Percentiles rank a stretch among this genome's conserved stretches.
phyloP scores from a whole-genome alignment of 2,329 filamentous ascomycete species.

The Elsinoe batatas region DNA sequence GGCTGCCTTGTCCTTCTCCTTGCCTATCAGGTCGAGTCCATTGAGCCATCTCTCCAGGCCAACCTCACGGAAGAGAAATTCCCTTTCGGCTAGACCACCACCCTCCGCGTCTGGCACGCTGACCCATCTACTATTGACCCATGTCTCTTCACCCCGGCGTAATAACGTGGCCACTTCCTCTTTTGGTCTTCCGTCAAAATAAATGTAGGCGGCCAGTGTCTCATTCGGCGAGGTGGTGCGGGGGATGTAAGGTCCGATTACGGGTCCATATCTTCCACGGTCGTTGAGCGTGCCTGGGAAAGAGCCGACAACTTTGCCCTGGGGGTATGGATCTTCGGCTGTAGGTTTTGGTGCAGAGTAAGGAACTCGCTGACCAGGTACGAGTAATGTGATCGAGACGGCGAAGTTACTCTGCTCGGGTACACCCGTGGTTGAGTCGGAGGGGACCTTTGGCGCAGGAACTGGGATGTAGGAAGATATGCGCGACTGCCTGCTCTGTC shows the following conservation, averaged over 20 bases:
- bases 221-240: constrained; percentile 90
- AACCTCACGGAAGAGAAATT: constrained; percentile 95
- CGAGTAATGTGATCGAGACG: constrained; percentile 93
- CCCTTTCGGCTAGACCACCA: constrained; percentile 86
- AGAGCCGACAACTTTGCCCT: constrained; percentile 69
- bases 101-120: constrained; percentile 85
- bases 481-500: constrained; percentile 78
- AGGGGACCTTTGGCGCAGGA: constrained; percentile 68
- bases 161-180: constrained; percentile 94
- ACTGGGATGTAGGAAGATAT: constrained; percentile 98
- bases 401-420: constrained; percentile 93
- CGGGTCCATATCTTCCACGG: constrained; percentile 44
- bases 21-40: constrained; percentile 76
- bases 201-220: constrained; percentile 97
- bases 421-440: constrained; percentile 56
- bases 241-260: constrained; percentile 76
- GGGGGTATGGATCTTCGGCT: constrained; percentile 65
- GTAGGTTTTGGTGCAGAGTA: constrained; percentile 84
- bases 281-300: constrained; percentile 47
- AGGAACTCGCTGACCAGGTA: constrained; percentile 75
- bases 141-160: constrained; percentile 89
- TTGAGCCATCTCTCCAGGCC: constrained; percentile 95
- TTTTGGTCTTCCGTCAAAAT: constrained; percentile 90
- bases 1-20: constrained; percentile 64
- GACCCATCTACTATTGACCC: constrained; percentile 98